Percentiles rank a stretch among this genome's conserved stretches.
Evolutionary conservation across 2,329 filamentous ascomycete species (phyloP).

Genomic region (Xylariales sp.): DNA sequence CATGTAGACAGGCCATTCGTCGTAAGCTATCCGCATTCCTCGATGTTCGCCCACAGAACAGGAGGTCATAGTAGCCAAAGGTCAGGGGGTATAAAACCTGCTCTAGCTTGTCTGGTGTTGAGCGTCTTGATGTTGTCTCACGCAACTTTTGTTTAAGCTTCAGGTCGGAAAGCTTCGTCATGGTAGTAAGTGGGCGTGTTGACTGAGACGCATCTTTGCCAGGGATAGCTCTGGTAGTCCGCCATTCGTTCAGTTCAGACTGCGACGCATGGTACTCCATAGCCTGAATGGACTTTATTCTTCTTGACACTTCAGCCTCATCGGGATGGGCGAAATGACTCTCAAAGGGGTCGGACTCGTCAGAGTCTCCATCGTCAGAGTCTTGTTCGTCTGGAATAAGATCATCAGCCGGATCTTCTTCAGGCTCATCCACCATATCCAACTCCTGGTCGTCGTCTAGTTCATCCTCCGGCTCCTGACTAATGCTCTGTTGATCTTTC

Average conservation of each 20-base stretch:
- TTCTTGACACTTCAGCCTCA: slow-evolving; percentile 51
- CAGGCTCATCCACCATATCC: slow-evolving; percentile 44
- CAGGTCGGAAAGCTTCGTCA: slow-evolving; percentile 40
- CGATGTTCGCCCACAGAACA: slow-evolving; percentile 69
- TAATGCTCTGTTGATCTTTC: slow-evolving; percentile 15
- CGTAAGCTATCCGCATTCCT: slow-evolving; percentile 66
- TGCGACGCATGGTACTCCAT: slow-evolving; percentile 49
- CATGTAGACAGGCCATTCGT: slow-evolving; percentile 72
- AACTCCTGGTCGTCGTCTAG: slow-evolving; percentile 28
- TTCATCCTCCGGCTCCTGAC: slow-evolving; percentile 15
- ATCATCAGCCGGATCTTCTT: slow-evolving; percentile 38
- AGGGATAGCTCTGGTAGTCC: slow-evolving; percentile 43
- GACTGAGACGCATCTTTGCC: slow-evolving; percentile 30
- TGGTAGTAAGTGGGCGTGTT: slow-evolving; percentile 28
- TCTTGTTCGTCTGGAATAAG: slow-evolving; percentile 34
- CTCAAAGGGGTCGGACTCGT: slow-evolving; percentile 67
- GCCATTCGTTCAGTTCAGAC: slow-evolving; percentile 39
- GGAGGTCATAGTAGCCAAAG: slow-evolving; percentile 77
- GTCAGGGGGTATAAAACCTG: slow-evolving; percentile 64
- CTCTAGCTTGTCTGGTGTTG: slow-evolving; percentile 57
- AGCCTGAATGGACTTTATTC: slow-evolving; percentile 45
- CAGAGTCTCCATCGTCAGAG: slow-evolving; percentile 45
- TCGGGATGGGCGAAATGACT: slow-evolving; percentile 70
- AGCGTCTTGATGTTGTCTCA: slow-evolving; percentile 48
- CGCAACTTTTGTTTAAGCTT: slow-evolving; percentile 69